Percentiles rank a stretch among this genome's conserved stretches.
These are phyloP conservation scores for Niveomyces coronatus DNA, from an alignment of 2,329 filamentous ascomycete genomes.

Conservation along the genomic window DNA sequence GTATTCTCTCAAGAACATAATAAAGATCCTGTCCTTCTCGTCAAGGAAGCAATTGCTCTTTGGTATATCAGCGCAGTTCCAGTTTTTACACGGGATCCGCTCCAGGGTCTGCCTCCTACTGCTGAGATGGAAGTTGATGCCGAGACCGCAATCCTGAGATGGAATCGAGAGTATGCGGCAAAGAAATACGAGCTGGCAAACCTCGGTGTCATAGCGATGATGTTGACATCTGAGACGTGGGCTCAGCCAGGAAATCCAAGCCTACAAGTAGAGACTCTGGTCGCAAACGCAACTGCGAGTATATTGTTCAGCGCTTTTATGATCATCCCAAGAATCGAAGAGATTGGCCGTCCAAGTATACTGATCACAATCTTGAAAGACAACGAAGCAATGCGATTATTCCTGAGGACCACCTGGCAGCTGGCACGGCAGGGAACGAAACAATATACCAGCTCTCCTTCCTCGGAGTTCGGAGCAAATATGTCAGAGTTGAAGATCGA, in stretches of 20 bases:
- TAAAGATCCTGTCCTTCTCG: constrained; percentile 7
- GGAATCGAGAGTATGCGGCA: constrained; percentile 11
- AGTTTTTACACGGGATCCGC: constrained; percentile 11
- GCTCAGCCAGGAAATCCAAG: not conserved
- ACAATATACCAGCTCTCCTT: constrained; percentile 1
- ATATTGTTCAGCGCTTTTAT: constrained; percentile 6
- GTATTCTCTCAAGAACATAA: not conserved
- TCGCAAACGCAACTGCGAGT: not conserved
- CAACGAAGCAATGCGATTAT: constrained; percentile 1
- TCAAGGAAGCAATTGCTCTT: constrained; percentile 12
- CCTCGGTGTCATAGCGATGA: constrained; percentile 18
- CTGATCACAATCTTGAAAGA: not conserved
- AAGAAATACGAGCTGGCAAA: constrained; percentile 13
- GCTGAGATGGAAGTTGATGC: constrained; percentile 4
- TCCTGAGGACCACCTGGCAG: constrained; percentile 1
- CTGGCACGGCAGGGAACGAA: not conserved
- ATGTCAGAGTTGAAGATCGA: constrained; percentile 1
- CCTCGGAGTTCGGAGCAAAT: constrained; percentile 1
- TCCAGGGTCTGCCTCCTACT: constrained; percentile 10
- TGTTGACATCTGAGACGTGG: constrained; percentile 12
- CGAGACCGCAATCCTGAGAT: constrained; percentile 8
- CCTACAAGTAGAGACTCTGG: not conserved
- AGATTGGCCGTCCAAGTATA: too few relatives aligned
- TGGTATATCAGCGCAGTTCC: constrained; percentile 14
- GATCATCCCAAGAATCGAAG: not conserved